Conservation (phyloP, 768 basidiomycete genomes). For the Trametopsis cervina region DNA sequence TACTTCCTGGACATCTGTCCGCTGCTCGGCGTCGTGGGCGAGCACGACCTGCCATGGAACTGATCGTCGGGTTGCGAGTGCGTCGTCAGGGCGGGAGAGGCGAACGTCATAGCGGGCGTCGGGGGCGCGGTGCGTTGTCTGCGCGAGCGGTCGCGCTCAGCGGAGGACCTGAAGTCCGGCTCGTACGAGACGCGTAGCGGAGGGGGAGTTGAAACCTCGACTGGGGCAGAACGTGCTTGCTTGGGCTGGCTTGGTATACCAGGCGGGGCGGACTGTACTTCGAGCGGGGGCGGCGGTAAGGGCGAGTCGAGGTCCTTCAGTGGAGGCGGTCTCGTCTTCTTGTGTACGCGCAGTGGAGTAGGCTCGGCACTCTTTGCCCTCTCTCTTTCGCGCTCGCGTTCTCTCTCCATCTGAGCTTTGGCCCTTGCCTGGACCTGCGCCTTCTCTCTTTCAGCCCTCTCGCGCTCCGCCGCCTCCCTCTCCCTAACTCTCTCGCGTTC, state of each 20-base stretch:
- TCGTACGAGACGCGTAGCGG: background rate
- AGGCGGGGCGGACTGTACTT: conserved; percentile 1
- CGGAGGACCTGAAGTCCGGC: background rate
- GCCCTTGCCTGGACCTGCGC: too few species aligned
- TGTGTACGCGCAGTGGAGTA: background rate
- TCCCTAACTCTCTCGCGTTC: too few species aligned
- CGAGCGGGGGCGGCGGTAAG: conserved; percentile 9
- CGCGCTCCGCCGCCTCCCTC: too few species aligned
- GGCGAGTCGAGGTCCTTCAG: conserved; percentile 12
- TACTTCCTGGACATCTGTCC: background rate
- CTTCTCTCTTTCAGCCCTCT: too few species aligned
- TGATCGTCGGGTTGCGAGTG: conserved; percentile 12
- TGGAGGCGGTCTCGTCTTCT: background rate
- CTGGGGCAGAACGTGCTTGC: background rate
- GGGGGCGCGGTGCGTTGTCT: conserved; percentile 13
- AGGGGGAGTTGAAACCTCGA: background rate
- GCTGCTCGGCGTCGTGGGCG: background rate
- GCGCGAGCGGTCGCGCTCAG: conserved; percentile 3
- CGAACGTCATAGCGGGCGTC: conserved; percentile 13
- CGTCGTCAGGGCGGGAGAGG: conserved; percentile 14
- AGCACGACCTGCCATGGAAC: conserved; percentile 5
- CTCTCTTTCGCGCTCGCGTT: too few species aligned
- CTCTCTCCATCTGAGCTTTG: too few species aligned
- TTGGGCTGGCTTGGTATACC: background rate
- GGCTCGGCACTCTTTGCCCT: too few species aligned